These are phyloP conservation scores for Cystobasidiopsis lactophilus DNA, from an alignment of 768 basidiomycete genomes.

Conservation along the genomic window DNA sequence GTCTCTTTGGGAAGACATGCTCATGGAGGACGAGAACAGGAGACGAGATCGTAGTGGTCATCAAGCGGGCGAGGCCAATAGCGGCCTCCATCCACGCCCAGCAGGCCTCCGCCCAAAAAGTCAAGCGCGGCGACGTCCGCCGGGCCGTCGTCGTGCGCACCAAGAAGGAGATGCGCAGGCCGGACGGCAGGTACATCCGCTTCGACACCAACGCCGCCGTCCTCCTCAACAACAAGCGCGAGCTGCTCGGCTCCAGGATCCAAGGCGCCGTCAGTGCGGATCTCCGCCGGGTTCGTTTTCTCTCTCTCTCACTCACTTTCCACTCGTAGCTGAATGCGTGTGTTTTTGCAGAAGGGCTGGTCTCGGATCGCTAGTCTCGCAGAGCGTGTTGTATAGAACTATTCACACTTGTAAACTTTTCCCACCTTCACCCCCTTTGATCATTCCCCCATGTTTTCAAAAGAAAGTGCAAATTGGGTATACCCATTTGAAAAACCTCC, in stretches of 20 bases:
- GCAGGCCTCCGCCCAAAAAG: slow-evolving; percentile 39
- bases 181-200: slow-evolving; percentile 65
- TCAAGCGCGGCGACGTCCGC: slow-evolving; percentile 80
- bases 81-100: slow-evolving; percentile 28
- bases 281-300: slow-evolving; percentile 34
- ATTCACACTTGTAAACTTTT: too few relatives aligned
- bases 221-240: slow-evolving; percentile 69
- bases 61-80: slow-evolving; percentile 69
- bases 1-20: background rate
- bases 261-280: slow-evolving; percentile 84
- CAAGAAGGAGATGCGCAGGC: slow-evolving; percentile 58
- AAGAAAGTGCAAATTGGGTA: too few relatives aligned
- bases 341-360: background rate
- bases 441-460: too few relatives aligned
- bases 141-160: slow-evolving; percentile 87
- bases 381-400: too few relatives aligned
- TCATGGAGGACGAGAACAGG: slow-evolving; percentile 27
- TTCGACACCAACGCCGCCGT: slow-evolving; percentile 97
- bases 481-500: too few relatives aligned
- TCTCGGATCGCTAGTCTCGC: background rate
- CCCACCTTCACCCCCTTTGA: too few relatives aligned
- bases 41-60: slow-evolving; percentile 87
- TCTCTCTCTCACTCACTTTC: too few relatives aligned
- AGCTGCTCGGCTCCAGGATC: slow-evolving; percentile 87
- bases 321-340: too few relatives aligned